Evolutionary conservation across 2,329 filamentous ascomycete species (phyloP).

Genomic region (Nannizziopsis barbatae): DNA sequence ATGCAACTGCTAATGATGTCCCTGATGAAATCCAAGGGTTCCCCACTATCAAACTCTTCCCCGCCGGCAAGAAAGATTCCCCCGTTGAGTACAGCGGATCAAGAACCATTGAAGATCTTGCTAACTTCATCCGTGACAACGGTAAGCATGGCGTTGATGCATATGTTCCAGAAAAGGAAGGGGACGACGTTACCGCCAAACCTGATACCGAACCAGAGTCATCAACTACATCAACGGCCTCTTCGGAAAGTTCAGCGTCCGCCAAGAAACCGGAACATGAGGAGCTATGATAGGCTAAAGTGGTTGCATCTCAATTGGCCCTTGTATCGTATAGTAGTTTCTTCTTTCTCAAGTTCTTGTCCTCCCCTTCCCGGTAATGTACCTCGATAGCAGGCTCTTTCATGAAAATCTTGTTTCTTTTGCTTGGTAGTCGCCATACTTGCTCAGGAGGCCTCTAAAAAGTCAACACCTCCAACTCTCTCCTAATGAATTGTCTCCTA

Average conservation of each 20-base stretch:
- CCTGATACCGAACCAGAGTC: constrained; percentile 14
- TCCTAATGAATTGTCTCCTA: too few relatives aligned
- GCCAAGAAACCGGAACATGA: constrained; percentile 25
- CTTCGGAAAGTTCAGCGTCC: not conserved
- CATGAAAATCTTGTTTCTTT: too few relatives aligned
- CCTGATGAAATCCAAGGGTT: constrained; percentile 95
- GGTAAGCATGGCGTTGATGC: constrained; percentile 76
- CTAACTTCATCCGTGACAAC: constrained; percentile 87
- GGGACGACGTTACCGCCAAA: constrained; percentile 21
- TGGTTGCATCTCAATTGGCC: not conserved
- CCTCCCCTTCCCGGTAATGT: too few relatives aligned
- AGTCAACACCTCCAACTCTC: too few relatives aligned
- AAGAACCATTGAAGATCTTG: constrained; percentile 82
- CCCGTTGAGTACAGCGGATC: constrained; percentile 79
- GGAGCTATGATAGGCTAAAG: constrained; percentile 27
- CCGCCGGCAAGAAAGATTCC: constrained; percentile 73
- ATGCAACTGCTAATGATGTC: constrained; percentile 91
- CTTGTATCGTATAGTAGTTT: not conserved
- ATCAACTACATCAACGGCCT: constrained; percentile 14
- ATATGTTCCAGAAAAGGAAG: constrained; percentile 44
- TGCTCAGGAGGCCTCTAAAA: too few relatives aligned
- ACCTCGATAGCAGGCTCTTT: too few relatives aligned
- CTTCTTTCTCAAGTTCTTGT: too few relatives aligned
- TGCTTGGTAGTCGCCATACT: too few relatives aligned
- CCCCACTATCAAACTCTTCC: constrained; percentile 98